phyloP scores from a whole-genome alignment of 1,284 basidiomycete species.

The Puccinia horiana region DNA sequence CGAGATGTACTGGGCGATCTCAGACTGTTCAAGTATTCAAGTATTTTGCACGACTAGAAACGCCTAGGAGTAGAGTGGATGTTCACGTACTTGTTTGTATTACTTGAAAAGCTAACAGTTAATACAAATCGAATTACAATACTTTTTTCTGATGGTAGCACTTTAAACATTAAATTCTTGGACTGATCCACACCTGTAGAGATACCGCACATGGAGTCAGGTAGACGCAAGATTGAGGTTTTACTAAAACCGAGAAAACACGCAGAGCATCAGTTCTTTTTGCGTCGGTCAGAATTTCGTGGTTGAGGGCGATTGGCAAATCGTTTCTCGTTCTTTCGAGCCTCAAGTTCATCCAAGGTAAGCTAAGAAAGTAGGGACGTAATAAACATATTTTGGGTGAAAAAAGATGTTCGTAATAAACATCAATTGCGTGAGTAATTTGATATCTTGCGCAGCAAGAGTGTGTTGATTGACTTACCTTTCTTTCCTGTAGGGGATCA shows the following conservation, averaged over 20 bases:
- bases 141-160: background rate
- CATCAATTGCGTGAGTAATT: background rate
- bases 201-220: too few species aligned
- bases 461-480: slow-evolving; percentile 5
- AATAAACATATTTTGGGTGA: background rate
- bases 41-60: background rate
- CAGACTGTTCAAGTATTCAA: background rate
- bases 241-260: background rate
- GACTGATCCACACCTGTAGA: too few species aligned
- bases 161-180: too few species aligned
- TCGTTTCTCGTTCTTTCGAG: slow-evolving; percentile 42
- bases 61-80: background rate
- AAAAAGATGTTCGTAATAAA: too few species aligned
- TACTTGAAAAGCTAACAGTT: background rate
- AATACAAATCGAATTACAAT: background rate
- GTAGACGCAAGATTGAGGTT: background rate
- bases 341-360: slow-evolving; percentile 42
- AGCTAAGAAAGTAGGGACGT: background rate
- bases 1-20: background rate
- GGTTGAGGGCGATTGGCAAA: slow-evolving; percentile 5
- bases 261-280: background rate
- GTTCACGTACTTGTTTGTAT: background rate
- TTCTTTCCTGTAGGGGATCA: slow-evolving; percentile 44
- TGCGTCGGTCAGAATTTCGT: background rate
- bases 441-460: background rate